A percentile compares a stretch with the other conserved stretches of the same genome.
Conservation (phyloP, 129 eudicot species). For the Deinandra increscens region DNA sequence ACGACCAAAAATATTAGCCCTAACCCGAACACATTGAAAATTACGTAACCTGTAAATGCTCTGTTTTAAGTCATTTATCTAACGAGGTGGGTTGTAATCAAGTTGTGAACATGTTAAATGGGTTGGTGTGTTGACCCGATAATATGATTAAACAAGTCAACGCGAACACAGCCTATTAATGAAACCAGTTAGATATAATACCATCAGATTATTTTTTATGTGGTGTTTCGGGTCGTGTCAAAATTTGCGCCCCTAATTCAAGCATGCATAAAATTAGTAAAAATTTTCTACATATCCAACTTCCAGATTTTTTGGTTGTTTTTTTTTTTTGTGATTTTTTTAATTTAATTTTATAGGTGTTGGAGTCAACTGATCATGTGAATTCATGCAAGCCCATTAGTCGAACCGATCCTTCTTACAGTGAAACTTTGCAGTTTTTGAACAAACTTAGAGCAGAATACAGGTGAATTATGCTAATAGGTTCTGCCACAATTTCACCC, state of each 20-base stretch:
- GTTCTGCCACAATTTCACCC: background rate
- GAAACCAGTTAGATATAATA: too few species aligned
- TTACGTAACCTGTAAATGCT: too few species aligned
- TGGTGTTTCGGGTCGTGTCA: too few species aligned
- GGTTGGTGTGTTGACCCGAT: too few species aligned
- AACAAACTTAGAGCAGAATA: conserved; percentile 58
- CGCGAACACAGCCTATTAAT: too few species aligned
- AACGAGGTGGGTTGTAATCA: too few species aligned
- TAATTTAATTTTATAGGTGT: conserved; percentile 51
- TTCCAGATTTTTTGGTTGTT: background rate
- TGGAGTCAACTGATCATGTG: conserved; percentile 95
- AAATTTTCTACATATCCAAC: background rate
- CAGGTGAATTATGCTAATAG: conserved; percentile 19
- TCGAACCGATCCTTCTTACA: conserved; percentile 83
- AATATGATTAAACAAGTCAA: too few species aligned
- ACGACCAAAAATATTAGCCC: too few species aligned
- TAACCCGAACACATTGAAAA: too few species aligned
- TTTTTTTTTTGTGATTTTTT: background rate
- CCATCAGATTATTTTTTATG: too few species aligned
- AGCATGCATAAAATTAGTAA: background rate
- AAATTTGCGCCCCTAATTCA: background rate
- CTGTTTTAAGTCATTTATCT: too few species aligned
- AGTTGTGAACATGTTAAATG: too few species aligned
- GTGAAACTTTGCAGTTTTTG: conserved; percentile 71
- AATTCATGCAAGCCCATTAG: conserved; percentile 93